Conservation (phyloP, 164 flowering plant genomes). For the Stephania cephalantha region DNA sequence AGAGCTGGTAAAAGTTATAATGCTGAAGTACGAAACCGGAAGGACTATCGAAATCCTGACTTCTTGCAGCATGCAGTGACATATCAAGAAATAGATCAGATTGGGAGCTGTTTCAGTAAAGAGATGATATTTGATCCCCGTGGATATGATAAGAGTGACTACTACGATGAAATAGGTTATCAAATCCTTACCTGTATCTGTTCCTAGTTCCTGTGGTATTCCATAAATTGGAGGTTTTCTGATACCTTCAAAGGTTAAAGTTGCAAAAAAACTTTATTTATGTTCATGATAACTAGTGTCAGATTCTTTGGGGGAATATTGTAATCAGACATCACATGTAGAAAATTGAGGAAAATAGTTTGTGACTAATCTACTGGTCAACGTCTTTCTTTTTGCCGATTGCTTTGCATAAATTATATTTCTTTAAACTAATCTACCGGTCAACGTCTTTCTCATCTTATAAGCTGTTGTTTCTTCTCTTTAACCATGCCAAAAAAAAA, state of each 20-base stretch:
- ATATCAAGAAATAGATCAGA: conserved; percentile 91
- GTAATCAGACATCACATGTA: not conserved
- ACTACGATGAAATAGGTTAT: conserved; percentile 79
- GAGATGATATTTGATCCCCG: conserved; percentile 96
- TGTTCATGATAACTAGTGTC: not conserved
- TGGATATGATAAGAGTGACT: conserved; percentile 93
- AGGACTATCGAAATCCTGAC: conserved; percentile 92
- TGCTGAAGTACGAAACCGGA: conserved; percentile 88
- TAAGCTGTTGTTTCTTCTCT: not conserved
- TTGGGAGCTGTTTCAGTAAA: conserved; percentile 93
- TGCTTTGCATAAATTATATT: too few relatives aligned
- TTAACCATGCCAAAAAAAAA: not conserved
- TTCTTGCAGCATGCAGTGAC: conserved; percentile 87
- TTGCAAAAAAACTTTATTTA: not conserved
- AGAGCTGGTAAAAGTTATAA: conserved; percentile 82
- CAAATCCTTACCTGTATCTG: conserved; percentile 12
- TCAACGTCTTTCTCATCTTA: not conserved
- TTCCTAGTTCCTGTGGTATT: not conserved
- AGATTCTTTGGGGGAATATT: not conserved
- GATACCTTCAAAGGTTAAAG: not conserved
- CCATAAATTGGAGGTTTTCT: not conserved
- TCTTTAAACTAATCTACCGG: not conserved
- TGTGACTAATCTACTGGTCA: too few relatives aligned
- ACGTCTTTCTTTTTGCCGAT: too few relatives aligned
- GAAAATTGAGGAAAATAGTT: too few relatives aligned